Evolutionary conservation across 768 basidiomycete genomes (phyloP).

Genomic region (Infundibulicybe gibba): DNA sequence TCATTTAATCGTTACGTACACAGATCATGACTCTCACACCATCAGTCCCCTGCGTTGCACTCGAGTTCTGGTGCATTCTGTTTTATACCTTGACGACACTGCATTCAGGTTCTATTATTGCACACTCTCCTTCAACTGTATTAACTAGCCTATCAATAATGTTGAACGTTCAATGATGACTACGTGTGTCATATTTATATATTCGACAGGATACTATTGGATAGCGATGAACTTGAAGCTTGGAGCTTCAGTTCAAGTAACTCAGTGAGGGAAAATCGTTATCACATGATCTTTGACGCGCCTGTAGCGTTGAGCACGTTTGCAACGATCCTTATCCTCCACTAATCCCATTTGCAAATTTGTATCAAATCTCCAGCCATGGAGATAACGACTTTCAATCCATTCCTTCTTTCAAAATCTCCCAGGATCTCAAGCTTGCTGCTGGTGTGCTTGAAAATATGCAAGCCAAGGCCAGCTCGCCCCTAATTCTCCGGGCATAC

Average conservation of each 20-base stretch:
- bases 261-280: no score
- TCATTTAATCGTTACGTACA: slow-evolving; percentile 8
- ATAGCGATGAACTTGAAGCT: no score
- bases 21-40: slow-evolving; percentile 3
- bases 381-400: slow-evolving; percentile 15
- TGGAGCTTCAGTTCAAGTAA: neutral
- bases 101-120: slow-evolving; percentile 19
- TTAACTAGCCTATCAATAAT: slow-evolving; percentile 27
- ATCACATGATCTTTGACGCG: neutral
- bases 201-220: neutral
- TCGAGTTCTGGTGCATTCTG: slow-evolving; percentile 11
- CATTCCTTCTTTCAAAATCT: slow-evolving; percentile 27
- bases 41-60: slow-evolving; percentile 6
- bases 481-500: slow-evolving; percentile 38
- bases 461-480: slow-evolving; percentile 31
- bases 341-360: no score
- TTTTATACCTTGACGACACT: slow-evolving; percentile 13
- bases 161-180: slow-evolving; percentile 9
- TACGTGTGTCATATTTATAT: neutral
- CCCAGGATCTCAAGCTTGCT: slow-evolving; percentile 46
- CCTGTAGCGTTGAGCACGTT: neutral
- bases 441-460: slow-evolving; percentile 51
- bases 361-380: no score
- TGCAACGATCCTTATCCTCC: neutral
- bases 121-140: slow-evolving; percentile 21